Conservation (phyloP, 2,329 filamentous ascomycete species). For the Pseudogymnoascus sp. region DNA sequence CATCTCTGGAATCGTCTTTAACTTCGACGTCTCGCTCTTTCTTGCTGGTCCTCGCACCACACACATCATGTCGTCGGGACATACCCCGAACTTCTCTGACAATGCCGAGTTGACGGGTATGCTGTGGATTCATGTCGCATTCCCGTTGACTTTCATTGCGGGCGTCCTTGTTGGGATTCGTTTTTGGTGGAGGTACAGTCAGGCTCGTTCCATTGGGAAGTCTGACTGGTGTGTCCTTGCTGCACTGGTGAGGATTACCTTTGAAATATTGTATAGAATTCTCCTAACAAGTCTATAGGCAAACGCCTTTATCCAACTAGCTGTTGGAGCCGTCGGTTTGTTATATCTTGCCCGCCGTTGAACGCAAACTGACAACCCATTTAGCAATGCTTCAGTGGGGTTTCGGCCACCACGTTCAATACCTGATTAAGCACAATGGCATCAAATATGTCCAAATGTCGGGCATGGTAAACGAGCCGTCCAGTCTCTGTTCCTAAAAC, state of each 20-base stretch:
- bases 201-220: background rate
- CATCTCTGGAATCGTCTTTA: background rate
- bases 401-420: constrained; percentile 15
- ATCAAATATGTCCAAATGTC: background rate
- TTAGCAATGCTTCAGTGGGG: constrained; percentile 15
- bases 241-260: background rate
- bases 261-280: background rate
- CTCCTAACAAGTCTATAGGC: background rate
- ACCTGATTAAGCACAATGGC: background rate
- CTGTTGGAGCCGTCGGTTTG: background rate
- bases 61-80: background rate
- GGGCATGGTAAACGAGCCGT: background rate
- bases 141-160: background rate
- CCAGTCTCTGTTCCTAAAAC: too few relatives aligned
- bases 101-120: background rate
- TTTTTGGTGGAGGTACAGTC: background rate
- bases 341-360: background rate
- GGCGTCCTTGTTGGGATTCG: background rate
- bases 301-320: background rate
- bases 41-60: background rate
- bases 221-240: background rate
- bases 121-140: background rate
- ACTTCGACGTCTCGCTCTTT: background rate
- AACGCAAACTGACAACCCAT: background rate
- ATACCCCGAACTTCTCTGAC: background rate